phyloP scores from a whole-genome alignment of 768 basidiomycete species.

The Cystobasidium ongulense region DNA sequence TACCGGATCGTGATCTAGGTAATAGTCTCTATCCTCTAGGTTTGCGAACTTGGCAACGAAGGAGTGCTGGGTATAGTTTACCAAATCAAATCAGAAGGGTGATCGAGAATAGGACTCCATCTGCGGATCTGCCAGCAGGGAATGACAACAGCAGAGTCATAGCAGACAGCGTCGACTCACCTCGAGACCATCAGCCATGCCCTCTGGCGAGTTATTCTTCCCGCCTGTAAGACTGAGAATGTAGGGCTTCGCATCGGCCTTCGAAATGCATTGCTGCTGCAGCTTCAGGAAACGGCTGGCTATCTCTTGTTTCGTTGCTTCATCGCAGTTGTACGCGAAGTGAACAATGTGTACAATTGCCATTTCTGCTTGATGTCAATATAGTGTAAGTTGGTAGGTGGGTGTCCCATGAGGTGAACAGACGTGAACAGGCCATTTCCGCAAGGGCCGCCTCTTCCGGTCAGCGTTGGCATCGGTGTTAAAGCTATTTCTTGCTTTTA shows the following conservation, averaged over 20 bases:
- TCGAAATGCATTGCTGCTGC: neutral
- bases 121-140: too few species aligned
- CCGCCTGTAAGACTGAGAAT: conserved; percentile 19
- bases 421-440: too few species aligned
- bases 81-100: neutral
- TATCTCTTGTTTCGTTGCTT: conserved; percentile 7
- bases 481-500: too few species aligned
- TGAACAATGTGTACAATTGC: conserved; percentile 23
- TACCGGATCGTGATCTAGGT: conserved; percentile 11
- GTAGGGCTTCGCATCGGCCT: conserved; percentile 5
- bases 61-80: conserved; percentile 28
- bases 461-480: too few species aligned
- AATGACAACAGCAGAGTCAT: too few species aligned
- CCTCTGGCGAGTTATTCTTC: conserved; percentile 14
- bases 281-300: conserved; percentile 1
- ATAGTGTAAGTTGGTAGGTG: neutral
- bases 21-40: conserved; percentile 11
- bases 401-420: too few species aligned
- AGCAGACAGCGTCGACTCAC: neutral
- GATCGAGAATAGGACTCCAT: too few species aligned
- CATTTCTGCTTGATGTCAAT: neutral
- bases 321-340: conserved; percentile 17
- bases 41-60: conserved; percentile 24
- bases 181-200: conserved; percentile 8
- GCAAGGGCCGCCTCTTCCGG: too few species aligned